These are phyloP conservation scores for Amanita inopinata DNA, from an alignment of 768 basidiomycete genomes.

Conservation along the genomic window DNA sequence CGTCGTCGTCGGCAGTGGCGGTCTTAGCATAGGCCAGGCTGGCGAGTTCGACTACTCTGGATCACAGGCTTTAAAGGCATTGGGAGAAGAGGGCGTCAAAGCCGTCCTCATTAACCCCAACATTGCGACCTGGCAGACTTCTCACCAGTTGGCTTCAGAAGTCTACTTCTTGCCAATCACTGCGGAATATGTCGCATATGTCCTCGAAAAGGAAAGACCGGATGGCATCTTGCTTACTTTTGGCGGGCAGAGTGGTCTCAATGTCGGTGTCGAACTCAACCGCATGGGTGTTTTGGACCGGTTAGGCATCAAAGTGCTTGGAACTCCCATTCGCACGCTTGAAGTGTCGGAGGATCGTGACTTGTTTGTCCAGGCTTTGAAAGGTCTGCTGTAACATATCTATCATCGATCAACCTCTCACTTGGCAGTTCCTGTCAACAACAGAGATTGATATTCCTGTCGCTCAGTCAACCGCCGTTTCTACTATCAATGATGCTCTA, in stretches of 20 bases:
- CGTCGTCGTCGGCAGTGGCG: constrained; percentile 92
- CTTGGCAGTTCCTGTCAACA: constrained; percentile 5
- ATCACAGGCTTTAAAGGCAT: constrained; percentile 96
- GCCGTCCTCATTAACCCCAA: constrained; percentile 98
- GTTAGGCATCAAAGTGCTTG: constrained; percentile 86
- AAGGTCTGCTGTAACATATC: constrained; percentile 47
- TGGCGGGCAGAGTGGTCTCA: constrained; percentile 95
- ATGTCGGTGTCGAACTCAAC: constrained; percentile 94
- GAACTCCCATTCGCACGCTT: constrained; percentile 89
- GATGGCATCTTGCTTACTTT: constrained; percentile 97
- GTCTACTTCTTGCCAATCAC: constrained; percentile 98
- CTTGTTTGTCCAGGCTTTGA: constrained; percentile 91
- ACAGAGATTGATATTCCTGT: constrained; percentile 95
- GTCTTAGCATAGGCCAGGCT: constrained; percentile 94
- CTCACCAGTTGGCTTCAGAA: constrained; percentile 91
- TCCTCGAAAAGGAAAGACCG: constrained; percentile 95
- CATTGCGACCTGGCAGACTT: constrained; percentile 99
- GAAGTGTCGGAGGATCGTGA: constrained; percentile 97
- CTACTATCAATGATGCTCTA: constrained; percentile 88
- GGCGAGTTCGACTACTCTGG: constrained; percentile 99
- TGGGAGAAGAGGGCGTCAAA: constrained; percentile 89
- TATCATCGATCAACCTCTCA: constrained; percentile 5
- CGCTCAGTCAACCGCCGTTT: constrained; percentile 93
- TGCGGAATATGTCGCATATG: constrained; percentile 95
- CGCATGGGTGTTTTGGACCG: constrained; percentile 94